Evolutionary conservation across 2,329 filamentous ascomycete species (phyloP).

Genomic region (Fusarium chaquense): DNA sequence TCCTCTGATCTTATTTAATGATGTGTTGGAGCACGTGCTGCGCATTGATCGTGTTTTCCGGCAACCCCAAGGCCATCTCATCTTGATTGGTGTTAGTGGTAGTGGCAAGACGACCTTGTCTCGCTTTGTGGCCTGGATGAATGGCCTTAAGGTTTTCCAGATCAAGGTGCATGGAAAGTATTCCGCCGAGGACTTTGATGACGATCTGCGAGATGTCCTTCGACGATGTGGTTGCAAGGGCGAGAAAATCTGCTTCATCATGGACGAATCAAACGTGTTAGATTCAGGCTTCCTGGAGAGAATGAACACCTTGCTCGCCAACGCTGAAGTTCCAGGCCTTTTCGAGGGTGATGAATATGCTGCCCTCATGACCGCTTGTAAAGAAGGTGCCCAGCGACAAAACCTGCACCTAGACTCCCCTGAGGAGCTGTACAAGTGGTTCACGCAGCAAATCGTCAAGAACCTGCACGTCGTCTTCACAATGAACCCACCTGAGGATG

Average conservation of each 20-base stretch:
- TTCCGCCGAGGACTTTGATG: constrained; percentile 97
- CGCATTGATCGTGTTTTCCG: constrained; percentile 99
- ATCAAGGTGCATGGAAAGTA: constrained; percentile 99
- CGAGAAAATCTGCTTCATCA: constrained; percentile 99
- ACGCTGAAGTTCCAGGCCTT: constrained; percentile 98
- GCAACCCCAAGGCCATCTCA: constrained; percentile 97
- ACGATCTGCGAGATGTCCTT: constrained; percentile 93
- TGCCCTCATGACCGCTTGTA: constrained; percentile 98
- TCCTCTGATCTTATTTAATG: constrained; percentile 98
- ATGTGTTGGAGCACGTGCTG: constrained; percentile 96
- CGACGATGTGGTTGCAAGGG: constrained; percentile 96
- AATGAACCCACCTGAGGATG: constrained; percentile 98
- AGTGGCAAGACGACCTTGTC: constrained; percentile 98
- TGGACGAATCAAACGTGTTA: constrained; percentile 98
- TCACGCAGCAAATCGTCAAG: constrained; percentile 98
- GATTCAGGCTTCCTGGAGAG: constrained; percentile 98
- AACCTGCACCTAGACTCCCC: constrained; percentile 95
- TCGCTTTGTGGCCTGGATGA: constrained; percentile 99
- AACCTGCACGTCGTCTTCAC: constrained; percentile 99
- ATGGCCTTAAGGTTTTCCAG: constrained; percentile 97
- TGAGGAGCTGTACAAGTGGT: constrained; percentile 99
- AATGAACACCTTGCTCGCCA: constrained; percentile 98
- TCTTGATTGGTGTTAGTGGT: constrained; percentile 97
- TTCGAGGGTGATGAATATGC: constrained; percentile 99
- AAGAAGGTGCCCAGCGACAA: constrained; percentile 96